Conservation (phyloP, 2,329 filamentous ascomycete genomes). For the Talaromyces sp. region DNA sequence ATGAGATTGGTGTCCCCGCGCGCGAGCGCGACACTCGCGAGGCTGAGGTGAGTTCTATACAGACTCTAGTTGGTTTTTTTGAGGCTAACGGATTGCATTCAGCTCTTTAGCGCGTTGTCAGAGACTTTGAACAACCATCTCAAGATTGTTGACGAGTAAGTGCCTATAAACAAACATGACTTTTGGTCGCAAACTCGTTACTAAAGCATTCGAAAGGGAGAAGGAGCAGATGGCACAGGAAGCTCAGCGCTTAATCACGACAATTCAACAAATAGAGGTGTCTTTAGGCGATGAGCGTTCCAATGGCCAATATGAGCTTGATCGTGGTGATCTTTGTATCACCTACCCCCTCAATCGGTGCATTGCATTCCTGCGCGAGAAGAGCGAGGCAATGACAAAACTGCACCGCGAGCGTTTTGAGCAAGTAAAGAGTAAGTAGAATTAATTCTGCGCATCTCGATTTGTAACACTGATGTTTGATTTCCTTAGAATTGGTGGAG, state of each 20-base stretch:
- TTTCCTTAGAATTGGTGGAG: conserved; percentile 89
- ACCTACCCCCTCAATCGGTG: conserved; percentile 83
- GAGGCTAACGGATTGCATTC: conserved; percentile 11
- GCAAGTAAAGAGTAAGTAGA: conserved; percentile 83
- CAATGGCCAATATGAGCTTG: conserved; percentile 64
- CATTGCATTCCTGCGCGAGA: conserved; percentile 79
- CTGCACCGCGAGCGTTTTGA: conserved; percentile 90
- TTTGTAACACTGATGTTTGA: conserved; percentile 25
- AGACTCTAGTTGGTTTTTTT: neutral
- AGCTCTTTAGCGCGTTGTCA: conserved; percentile 91
- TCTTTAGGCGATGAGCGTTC: conserved; percentile 78
- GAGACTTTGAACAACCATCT: conserved; percentile 91
- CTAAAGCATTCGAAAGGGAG: conserved; percentile 56
- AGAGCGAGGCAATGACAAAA: conserved; percentile 76
- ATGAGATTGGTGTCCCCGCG: conserved; percentile 92
- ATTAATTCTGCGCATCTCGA: neutral
- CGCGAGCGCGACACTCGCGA: conserved; percentile 92
- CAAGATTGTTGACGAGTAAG: conserved; percentile 71
- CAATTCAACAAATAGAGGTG: conserved; percentile 90
- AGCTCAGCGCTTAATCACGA: conserved; percentile 78
- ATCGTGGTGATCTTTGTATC: conserved; percentile 70
- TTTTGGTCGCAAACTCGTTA: neutral
- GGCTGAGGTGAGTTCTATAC: conserved; percentile 69
- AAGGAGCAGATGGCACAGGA: conserved; percentile 91
- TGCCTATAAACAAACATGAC: conserved; percentile 8